Evolutionary conservation across 2,329 filamentous ascomycete species (phyloP).

Genomic region (Chaetomium strumarium): DNA sequence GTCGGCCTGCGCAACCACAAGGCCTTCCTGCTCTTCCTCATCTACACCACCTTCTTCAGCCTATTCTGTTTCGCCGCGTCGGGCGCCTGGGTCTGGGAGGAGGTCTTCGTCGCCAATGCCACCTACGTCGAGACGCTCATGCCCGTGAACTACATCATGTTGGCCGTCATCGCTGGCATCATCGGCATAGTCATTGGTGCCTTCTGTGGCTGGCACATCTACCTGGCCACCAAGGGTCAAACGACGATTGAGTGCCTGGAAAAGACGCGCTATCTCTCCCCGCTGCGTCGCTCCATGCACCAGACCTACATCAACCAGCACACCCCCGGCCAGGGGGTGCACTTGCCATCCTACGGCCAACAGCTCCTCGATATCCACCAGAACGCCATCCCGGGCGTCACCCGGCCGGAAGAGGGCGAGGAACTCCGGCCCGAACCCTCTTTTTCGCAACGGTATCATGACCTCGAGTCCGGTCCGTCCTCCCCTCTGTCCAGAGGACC

Average conservation of each 20-base stretch:
- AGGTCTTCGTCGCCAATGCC: conserved; percentile 63
- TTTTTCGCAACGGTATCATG: conserved; percentile 1
- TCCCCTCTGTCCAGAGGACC: neutral
- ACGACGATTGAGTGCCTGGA: conserved; percentile 96
- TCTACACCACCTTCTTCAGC: conserved; percentile 84
- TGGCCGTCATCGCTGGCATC: conserved; percentile 82
- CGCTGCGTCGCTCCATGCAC: conserved; percentile 65
- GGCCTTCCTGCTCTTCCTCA: conserved; percentile 83
- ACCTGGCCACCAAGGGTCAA: conserved; percentile 69
- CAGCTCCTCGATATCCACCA: conserved; percentile 77
- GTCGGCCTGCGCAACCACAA: conserved; percentile 95
- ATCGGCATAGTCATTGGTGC: conserved; percentile 83
- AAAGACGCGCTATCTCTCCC: conserved; percentile 88
- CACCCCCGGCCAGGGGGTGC: conserved; percentile 42
- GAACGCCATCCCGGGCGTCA: conserved; percentile 73
- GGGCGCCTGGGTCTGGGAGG: conserved; percentile 75
- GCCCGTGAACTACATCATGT: conserved; percentile 85
- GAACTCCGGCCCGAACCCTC: conserved; percentile 34
- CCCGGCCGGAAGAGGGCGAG: conserved; percentile 76
- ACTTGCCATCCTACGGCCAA: conserved; percentile 58
- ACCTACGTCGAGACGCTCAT: conserved; percentile 69
- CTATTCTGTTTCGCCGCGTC: conserved; percentile 74
- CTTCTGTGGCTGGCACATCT: conserved; percentile 89
- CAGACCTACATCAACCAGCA: conserved; percentile 53
- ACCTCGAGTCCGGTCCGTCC: conserved; percentile 9